A percentile compares a stretch with the other conserved stretches of the same genome.
Conservation (phyloP, 805 yeast species). For the Zygosaccharomyces rouxii region DNA sequence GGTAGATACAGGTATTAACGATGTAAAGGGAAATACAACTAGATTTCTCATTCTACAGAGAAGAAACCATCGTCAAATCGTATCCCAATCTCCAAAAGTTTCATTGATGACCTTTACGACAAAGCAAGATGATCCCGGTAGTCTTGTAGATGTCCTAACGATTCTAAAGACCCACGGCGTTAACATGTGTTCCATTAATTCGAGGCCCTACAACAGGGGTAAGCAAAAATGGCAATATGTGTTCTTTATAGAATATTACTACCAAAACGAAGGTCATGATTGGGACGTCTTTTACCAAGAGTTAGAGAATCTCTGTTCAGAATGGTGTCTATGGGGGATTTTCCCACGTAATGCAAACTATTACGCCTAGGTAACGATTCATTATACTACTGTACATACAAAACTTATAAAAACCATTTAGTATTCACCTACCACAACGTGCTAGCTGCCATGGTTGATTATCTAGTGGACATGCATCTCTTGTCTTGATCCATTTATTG, state of each 20-base stretch:
- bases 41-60: conserved; percentile 69
- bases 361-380: conserved; percentile 19
- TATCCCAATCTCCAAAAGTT: conserved; percentile 26
- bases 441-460: conserved; percentile 81
- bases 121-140: conserved; percentile 64
- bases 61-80: conserved; percentile 19
- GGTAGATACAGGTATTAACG: conserved; percentile 57
- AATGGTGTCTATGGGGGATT: conserved; percentile 56
- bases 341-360: conserved; percentile 45
- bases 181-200: conserved; percentile 66
- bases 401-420: neutral
- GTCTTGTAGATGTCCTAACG: conserved; percentile 60
- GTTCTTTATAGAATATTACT: conserved; percentile 63
- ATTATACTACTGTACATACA: conserved; percentile 1
- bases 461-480: conserved; percentile 96
- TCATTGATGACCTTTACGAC: conserved; percentile 64
- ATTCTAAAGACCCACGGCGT: conserved; percentile 52
- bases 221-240: conserved; percentile 65
- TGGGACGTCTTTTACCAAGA: conserved; percentile 39
- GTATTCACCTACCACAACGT: conserved; percentile 60
- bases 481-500: conserved; percentile 87
- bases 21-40: conserved; percentile 72
- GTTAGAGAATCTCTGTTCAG: conserved; percentile 43
- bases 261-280: conserved; percentile 31
- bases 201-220: conserved; percentile 57